Evolutionary conservation across 164 flowering plant species (phyloP).

Genomic region (Stephania yunnanensis): DNA sequence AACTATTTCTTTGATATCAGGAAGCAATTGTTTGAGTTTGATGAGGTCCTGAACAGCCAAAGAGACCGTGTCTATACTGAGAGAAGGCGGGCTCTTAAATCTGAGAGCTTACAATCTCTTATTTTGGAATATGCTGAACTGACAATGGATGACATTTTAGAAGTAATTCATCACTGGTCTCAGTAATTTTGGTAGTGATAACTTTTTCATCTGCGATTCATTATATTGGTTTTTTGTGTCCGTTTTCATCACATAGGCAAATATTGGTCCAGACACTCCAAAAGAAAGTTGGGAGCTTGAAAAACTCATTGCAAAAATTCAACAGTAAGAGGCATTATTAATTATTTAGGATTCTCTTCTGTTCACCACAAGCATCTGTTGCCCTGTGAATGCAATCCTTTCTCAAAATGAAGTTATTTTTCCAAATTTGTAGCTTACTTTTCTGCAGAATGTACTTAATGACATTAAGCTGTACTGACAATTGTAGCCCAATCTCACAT

Average conservation of each 20-base stretch:
- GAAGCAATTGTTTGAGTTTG: conserved; percentile 92
- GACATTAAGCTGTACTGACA: neutral
- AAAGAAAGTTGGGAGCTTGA: conserved; percentile 91
- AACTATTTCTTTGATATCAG: conserved; percentile 95
- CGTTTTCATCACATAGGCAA: conserved; percentile 44
- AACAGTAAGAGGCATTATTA: conserved; percentile 58
- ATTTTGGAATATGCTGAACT: conserved; percentile 92
- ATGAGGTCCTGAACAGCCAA: conserved; percentile 96
- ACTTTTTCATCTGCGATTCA: neutral
- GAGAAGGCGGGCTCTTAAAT: conserved; percentile 89
- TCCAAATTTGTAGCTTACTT: neutral
- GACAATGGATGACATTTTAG: conserved; percentile 97
- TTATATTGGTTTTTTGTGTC: neutral
- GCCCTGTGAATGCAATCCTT: neutral
- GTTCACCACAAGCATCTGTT: neutral
- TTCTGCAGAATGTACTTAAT: neutral
- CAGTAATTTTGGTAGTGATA: neutral
- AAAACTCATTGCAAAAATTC: conserved; percentile 82
- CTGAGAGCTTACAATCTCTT: conserved; percentile 79
- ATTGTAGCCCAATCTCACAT: neutral
- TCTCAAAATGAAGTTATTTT: neutral
- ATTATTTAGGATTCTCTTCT: neutral
- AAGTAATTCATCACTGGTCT: conserved; percentile 33
- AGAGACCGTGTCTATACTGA: conserved; percentile 97
- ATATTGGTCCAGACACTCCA: conserved; percentile 79